A percentile compares a stretch with the other conserved stretches of the same genome.
These are phyloP conservation scores for Pascua sp. DNA, from an alignment of 1,284 basidiomycete genomes.

Conservation along the genomic window DNA sequence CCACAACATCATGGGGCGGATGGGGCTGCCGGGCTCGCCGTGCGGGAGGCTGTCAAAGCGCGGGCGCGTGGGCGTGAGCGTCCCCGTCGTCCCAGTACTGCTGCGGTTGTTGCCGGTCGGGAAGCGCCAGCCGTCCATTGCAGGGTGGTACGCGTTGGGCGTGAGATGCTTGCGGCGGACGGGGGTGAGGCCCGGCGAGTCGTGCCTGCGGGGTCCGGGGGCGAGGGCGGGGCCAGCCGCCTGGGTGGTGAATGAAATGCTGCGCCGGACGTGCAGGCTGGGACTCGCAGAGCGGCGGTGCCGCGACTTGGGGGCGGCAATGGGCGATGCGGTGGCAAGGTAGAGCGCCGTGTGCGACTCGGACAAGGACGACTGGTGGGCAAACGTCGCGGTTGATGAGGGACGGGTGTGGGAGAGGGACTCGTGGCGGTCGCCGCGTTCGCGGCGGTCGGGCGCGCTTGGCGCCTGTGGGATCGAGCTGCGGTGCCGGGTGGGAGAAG, in stretches of 20 bases:
- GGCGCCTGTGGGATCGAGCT: conserved; percentile 13
- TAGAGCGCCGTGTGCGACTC: conserved; percentile 47
- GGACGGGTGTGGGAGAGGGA: conserved; percentile 21
- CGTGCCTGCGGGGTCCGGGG: conserved; percentile 10
- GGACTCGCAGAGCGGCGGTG: conserved; percentile 36
- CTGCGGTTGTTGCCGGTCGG: conserved; percentile 17
- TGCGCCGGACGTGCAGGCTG: conserved; percentile 28
- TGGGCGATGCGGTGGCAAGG: conserved; percentile 43
- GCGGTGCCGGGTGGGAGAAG: conserved; percentile 24
- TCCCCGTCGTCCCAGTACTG: neutral
- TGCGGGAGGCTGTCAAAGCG: neutral
- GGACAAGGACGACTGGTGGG: conserved; percentile 41
- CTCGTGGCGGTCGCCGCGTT: conserved; percentile 1
- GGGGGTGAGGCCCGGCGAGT: conserved; percentile 26
- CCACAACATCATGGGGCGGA: conserved; percentile 8
- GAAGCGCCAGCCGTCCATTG: conserved; percentile 43
- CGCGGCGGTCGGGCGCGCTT: conserved; percentile 11
- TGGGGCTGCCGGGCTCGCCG: conserved; percentile 4
- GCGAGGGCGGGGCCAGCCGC: conserved; percentile 32
- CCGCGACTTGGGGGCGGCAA: conserved; percentile 6
- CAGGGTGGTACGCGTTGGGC: conserved; percentile 31
- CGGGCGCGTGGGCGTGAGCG: conserved; percentile 10
- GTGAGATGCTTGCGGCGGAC: conserved; percentile 24
- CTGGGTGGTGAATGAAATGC: conserved; percentile 37
- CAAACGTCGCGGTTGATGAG: conserved; percentile 22